A percentile compares a stretch with the other conserved stretches of the same genome.
These are phyloP conservation scores for Ceriops decandra DNA, from an alignment of 345 rosid species.

Conservation along the genomic window DNA sequence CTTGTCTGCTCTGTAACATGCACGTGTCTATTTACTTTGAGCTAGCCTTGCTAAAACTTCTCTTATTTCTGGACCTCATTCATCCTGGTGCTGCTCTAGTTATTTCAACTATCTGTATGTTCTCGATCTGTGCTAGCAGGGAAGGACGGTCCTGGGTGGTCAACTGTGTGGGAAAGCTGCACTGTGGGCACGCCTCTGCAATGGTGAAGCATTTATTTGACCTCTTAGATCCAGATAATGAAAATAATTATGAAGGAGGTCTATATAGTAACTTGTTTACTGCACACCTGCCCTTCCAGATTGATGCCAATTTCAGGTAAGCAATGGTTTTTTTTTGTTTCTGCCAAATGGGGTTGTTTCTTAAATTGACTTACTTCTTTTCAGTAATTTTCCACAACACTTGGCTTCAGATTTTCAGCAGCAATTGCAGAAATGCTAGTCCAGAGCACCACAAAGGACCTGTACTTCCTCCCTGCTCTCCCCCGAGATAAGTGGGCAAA, in stretches of 20 bases:
- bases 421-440: conserved; percentile 82
- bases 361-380: too few species aligned
- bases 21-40: background rate
- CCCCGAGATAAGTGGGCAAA: conserved; percentile 74
- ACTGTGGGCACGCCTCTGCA: conserved; percentile 77
- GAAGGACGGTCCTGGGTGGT: conserved; percentile 97
- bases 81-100: background rate
- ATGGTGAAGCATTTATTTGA: conserved; percentile 63
- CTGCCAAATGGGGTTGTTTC: too few species aligned
- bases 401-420: conserved; percentile 54
- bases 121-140: conserved; percentile 37
- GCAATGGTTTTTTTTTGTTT: background rate
- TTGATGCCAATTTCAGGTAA: conserved; percentile 98
- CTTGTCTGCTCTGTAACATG: background rate
- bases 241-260: conserved; percentile 65
- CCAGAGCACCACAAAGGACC: conserved; percentile 69
- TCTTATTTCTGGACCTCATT: background rate
- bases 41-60: background rate
- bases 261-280: conserved; percentile 83
- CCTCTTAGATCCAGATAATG: conserved; percentile 73
- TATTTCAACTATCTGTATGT: conserved; percentile 6
- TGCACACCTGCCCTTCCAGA: conserved; percentile 97
- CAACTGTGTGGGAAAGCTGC: conserved; percentile 83
- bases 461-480: conserved; percentile 80
- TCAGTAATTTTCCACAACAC: background rate